Conservation (phyloP, 495 filamentous ascomycete genomes). For the Penicillium coffeae region DNA sequence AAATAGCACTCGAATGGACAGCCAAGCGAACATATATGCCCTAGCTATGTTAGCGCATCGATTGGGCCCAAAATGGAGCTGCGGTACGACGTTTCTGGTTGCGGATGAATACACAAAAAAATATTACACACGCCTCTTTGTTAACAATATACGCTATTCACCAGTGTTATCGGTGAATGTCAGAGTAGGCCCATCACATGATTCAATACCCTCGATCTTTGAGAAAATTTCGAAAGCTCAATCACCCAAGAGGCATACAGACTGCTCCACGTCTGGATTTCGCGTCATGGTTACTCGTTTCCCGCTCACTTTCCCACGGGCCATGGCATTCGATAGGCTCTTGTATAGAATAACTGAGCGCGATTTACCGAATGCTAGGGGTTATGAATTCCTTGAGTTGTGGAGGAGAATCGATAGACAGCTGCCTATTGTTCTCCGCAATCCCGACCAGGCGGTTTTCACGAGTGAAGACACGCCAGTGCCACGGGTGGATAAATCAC, state of each 20-base stretch:
- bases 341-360: too few relatives aligned
- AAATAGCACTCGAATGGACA: not conserved
- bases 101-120: slow-evolving; percentile 4
- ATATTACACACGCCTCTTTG: not conserved
- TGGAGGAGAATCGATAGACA: not conserved
- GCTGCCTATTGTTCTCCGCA: too few relatives aligned
- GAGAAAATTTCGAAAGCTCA: too few relatives aligned
- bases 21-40: slow-evolving; percentile 1
- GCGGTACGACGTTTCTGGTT: not conserved
- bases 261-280: not conserved
- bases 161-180: not conserved
- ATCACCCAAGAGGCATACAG: too few relatives aligned
- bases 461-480: too few relatives aligned
- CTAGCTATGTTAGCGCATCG: not conserved
- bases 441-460: too few relatives aligned
- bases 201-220: too few relatives aligned
- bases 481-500: too few relatives aligned
- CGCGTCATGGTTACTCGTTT: not conserved
- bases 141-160: too few relatives aligned
- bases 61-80: too few relatives aligned
- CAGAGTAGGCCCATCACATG: not conserved
- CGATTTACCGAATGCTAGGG: too few relatives aligned
- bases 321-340: too few relatives aligned
- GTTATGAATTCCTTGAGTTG: not conserved
- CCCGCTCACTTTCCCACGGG: not conserved